Evolutionary conservation across 495 filamentous ascomycete species (phyloP), one percentile per base, ranked within the genome.

Genomic region (Xylaria longipes): DNA sequence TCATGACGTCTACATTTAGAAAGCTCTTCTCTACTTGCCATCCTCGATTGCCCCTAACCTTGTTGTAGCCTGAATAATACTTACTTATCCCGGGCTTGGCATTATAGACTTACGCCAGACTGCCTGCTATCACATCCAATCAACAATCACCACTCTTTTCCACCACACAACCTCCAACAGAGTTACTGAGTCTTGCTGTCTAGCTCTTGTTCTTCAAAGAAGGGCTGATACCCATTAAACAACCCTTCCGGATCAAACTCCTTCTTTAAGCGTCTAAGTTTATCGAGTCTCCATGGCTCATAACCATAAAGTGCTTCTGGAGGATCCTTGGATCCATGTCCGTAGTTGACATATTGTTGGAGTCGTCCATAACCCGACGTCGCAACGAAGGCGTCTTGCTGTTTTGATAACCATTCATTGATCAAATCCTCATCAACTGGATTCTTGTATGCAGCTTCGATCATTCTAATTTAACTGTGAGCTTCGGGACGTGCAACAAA

Each of bases 271-370:
- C 25, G 8, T 39, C 62, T 48, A 8, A 65, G 20, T 17, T 65
- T 65, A 11, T 29, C 31, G 8, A 72, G 14, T 14, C 70, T 45
- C 70, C 70, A 72, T 12, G 33, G 33, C 35, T 72, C 70, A 20
- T 62, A 72, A 29, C 70, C 70, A 33, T 72, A 72, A 2, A 72
- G n/a, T 1, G 65, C 70, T 41, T 72, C 70, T 3, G 45, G 43
- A 3, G n/a, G 6, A 25, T 62, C 52, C 27, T 69, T 22, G 4
- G 17, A 27, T 9, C 46, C 56, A 52, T 72, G n/a, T 1, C 50
- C 70, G n/a, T 72, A 72, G 25, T 72, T 72, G 9, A 72, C 65
- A 31, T 72, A 72, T 31, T 69, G 64, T 29, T 69, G 64, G 9
- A 72, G 65, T 4, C 70, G 65, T 8, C 70, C 70, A 43, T 71